Percentiles rank a stretch among this genome's conserved stretches.
These are phyloP conservation scores for Backusella mclennaniae DNA, from an alignment of 192 early-diverging fungal genomes.

Conservation along the genomic window DNA sequence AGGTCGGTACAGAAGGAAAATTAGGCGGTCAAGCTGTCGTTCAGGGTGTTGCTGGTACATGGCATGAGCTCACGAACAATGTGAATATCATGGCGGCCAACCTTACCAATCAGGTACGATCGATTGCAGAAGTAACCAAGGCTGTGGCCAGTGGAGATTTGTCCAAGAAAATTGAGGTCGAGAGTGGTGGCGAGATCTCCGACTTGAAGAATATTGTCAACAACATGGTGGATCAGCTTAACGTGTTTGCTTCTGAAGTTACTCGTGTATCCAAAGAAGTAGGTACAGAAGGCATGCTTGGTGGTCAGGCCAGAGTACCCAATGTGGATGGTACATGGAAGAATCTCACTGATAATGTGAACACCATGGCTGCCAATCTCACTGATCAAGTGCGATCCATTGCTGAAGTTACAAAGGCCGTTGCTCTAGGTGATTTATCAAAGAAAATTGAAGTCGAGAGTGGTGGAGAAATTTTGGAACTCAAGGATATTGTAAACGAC, in stretches of 20 bases:
- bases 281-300: slow-evolving; percentile 67
- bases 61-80: slow-evolving; percentile 49
- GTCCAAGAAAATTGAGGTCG: slow-evolving; percentile 45
- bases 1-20: slow-evolving; percentile 63
- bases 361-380: too few species aligned
- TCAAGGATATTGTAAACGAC: too few species aligned
- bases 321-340: slow-evolving; percentile 61
- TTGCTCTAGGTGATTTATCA: slow-evolving; percentile 49
- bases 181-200: slow-evolving; percentile 55
- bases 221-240: slow-evolving; percentile 50
- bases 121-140: slow-evolving; percentile 41
- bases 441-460: slow-evolving; percentile 27
- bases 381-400: slow-evolving; percentile 48
- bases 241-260: slow-evolving; percentile 61
- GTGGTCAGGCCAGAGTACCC: slow-evolving; percentile 57
- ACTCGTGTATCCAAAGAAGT: slow-evolving; percentile 72
- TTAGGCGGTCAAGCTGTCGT: slow-evolving; percentile 75
- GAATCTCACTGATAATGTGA: slow-evolving; percentile 42
- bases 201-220: slow-evolving; percentile 60
- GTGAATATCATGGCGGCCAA: slow-evolving; percentile 63
- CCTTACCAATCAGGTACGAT: slow-evolving; percentile 61
- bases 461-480: too few species aligned
- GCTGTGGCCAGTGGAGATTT: slow-evolving; percentile 55
- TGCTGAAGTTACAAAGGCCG: slow-evolving; percentile 49
- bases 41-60: slow-evolving; percentile 49